Conservation (phyloP, 2,329 filamentous ascomycete genomes). For the Diaporthe ilicicola region DNA sequence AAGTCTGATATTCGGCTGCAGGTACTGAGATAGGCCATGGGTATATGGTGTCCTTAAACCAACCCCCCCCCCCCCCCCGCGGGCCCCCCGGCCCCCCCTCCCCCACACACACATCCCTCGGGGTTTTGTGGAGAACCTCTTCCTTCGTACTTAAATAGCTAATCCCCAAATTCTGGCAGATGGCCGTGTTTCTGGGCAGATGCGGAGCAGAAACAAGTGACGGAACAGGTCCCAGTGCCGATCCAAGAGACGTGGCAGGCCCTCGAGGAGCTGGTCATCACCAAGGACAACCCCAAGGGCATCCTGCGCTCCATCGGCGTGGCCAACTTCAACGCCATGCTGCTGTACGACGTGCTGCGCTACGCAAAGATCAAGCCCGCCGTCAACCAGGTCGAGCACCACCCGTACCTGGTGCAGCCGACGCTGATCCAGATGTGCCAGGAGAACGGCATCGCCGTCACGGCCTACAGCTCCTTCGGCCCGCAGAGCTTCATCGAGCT, state of each 20-base stretch:
- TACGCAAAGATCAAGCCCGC: conserved; percentile 79
- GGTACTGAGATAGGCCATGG: no score
- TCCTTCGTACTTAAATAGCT: no score
- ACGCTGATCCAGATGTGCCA: conserved; percentile 75
- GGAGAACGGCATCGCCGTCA: conserved; percentile 76
- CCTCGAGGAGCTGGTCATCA: conserved; percentile 78
- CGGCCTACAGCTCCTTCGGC: conserved; percentile 86
- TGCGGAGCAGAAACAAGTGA: conserved; percentile 65
- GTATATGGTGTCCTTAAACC: no score
- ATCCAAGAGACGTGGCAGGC: conserved; percentile 86
- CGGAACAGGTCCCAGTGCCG: conserved; percentile 72
- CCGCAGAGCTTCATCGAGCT: conserved; percentile 82
- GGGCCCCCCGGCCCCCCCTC: no score
- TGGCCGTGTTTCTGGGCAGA: conserved; percentile 79
- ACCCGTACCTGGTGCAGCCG: conserved; percentile 84
- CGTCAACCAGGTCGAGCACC: conserved; percentile 87
- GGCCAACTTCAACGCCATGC: conserved; percentile 82
- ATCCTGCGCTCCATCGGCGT: conserved; percentile 80
- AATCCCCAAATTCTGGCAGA: no score
- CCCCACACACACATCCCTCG: no score
- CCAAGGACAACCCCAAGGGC: conserved; percentile 47
- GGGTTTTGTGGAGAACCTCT: no score
- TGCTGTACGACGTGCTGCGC: conserved; percentile 81
- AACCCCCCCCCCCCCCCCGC: no score
- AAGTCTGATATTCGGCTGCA: no score